Percentiles rank a stretch among this genome's conserved stretches.
Evolutionary conservation across 1,284 basidiomycete genomes (phyloP).

Genomic region (Takashimella koratensis): DNA sequence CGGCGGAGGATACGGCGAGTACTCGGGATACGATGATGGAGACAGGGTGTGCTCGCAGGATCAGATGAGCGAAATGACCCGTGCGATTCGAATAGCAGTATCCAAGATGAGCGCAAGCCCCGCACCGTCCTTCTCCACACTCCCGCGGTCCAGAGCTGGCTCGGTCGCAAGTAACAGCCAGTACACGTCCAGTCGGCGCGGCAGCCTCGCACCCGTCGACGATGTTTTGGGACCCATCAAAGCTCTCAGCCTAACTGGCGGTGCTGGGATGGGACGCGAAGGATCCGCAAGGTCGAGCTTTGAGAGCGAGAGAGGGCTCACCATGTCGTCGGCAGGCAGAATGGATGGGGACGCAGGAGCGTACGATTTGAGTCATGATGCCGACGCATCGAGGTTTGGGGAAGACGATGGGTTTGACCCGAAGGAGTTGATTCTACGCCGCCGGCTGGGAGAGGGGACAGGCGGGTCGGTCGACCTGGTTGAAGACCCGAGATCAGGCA

Average conservation of each 20-base stretch:
- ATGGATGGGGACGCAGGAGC: conserved; percentile 5
- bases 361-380: too few species aligned
- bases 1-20: conserved; percentile 7
- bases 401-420: conserved; percentile 29
- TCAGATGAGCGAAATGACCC: conserved; percentile 36
- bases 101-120: conserved; percentile 3
- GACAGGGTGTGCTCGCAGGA: conserved; percentile 13
- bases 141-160: conserved; percentile 11
- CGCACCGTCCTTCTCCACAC: conserved; percentile 7
- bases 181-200: conserved; percentile 1
- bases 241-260: conserved; percentile 6
- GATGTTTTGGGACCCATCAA: conserved; percentile 3
- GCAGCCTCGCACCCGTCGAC: conserved; percentile 2
- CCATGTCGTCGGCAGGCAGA: neutral
- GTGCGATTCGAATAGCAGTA: neutral
- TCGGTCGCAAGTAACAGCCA: conserved; percentile 13
- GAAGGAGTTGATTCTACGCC: conserved; percentile 66
- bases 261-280: neutral
- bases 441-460: conserved; percentile 85
- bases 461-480: conserved; percentile 95
- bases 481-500: conserved; percentile 66
- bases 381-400: too few species aligned
- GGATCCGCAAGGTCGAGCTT: conserved; percentile 2
- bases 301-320: conserved; percentile 1
- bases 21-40: neutral